These are phyloP conservation scores for Priceomyces carsonii DNA, from an alignment of 805 yeast genomes.

Conservation along the genomic window DNA sequence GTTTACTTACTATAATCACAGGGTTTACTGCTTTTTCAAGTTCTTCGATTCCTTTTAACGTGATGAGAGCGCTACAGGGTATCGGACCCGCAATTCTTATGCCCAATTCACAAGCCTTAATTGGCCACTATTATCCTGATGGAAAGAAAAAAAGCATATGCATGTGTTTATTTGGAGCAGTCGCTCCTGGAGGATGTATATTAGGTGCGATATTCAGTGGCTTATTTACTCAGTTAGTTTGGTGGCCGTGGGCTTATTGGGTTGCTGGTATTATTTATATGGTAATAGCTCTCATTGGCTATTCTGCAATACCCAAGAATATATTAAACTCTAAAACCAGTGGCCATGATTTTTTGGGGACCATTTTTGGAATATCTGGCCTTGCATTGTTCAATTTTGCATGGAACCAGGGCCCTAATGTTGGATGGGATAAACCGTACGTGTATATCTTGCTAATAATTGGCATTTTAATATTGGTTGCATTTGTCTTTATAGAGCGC, in stretches of 20 bases:
- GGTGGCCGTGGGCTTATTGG: constrained; percentile 42
- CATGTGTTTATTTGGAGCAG: constrained; percentile 34
- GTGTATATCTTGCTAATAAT: constrained; percentile 58
- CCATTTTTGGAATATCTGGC: constrained; percentile 58
- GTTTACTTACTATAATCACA: constrained; percentile 20
- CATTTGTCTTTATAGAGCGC: constrained; percentile 52
- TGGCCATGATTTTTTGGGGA: constrained; percentile 31
- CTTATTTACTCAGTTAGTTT: constrained; percentile 22
- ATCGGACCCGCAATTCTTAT: constrained; percentile 35
- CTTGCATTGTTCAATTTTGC: constrained; percentile 65
- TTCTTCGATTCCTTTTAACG: constrained; percentile 25
- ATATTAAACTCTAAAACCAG: constrained; percentile 17
- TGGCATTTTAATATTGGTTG: constrained; percentile 41
- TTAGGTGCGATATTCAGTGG: constrained; percentile 29
- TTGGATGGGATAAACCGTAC: constrained; percentile 66
- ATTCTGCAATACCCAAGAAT: constrained; percentile 27
- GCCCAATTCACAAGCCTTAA: constrained; percentile 35
- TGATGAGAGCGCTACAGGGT: constrained; percentile 34
- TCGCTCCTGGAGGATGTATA: constrained; percentile 34
- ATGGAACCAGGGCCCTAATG: constrained; percentile 77
- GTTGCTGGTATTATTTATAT: constrained; percentile 21
- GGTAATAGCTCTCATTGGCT: constrained; percentile 16
- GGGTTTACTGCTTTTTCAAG: constrained; percentile 29
- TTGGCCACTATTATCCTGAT: constrained; percentile 31
- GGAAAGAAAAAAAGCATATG: constrained; percentile 18